Evolutionary conservation across 768 basidiomycete genomes (phyloP).

Genomic region (Tremella yokohamensis): DNA sequence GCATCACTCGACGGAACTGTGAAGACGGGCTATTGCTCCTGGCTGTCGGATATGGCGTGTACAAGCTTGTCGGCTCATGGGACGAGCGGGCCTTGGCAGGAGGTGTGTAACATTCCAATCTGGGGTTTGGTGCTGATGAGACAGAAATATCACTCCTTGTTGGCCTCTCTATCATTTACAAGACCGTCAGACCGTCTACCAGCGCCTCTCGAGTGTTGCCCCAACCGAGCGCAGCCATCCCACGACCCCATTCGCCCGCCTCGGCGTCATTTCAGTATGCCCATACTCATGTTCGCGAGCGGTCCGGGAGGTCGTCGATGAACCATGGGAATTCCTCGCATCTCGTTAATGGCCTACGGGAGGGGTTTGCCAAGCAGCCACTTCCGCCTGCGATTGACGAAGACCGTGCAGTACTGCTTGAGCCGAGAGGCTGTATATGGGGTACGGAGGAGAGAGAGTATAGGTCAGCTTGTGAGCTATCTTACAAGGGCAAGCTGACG

Average conservation of each 20-base stretch:
- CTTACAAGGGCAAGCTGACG: background rate
- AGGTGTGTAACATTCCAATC: conserved; percentile 22
- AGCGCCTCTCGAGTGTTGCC: background rate
- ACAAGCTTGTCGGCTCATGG: conserved; percentile 30
- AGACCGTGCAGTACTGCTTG: conserved; percentile 17
- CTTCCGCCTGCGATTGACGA: conserved; percentile 8
- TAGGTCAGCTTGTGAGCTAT: conserved; percentile 35
- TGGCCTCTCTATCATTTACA: conserved; percentile 35
- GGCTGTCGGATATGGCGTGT: conserved; percentile 25
- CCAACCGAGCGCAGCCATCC: conserved; percentile 7
- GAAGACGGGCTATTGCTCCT: conserved; percentile 37
- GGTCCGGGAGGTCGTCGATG: conserved; percentile 5
- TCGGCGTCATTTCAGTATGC: background rate
- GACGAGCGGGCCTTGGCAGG: conserved; percentile 40
- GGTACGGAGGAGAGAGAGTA: conserved; percentile 50
- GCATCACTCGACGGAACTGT: conserved; percentile 32
- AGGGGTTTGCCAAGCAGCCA: background rate
- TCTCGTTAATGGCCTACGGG: conserved; percentile 1
- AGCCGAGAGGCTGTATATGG: conserved; percentile 46
- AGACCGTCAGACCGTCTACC: conserved; percentile 6
- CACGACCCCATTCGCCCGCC: conserved; percentile 19
- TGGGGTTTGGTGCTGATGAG: background rate
- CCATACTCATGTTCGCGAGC: conserved; percentile 11
- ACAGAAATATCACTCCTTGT: conserved; percentile 36
- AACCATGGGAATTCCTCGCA: conserved; percentile 5